Evolutionary conservation across 108 stramenopile genomes (phyloP).

Genomic region (Cyclotella cryptica): DNA sequence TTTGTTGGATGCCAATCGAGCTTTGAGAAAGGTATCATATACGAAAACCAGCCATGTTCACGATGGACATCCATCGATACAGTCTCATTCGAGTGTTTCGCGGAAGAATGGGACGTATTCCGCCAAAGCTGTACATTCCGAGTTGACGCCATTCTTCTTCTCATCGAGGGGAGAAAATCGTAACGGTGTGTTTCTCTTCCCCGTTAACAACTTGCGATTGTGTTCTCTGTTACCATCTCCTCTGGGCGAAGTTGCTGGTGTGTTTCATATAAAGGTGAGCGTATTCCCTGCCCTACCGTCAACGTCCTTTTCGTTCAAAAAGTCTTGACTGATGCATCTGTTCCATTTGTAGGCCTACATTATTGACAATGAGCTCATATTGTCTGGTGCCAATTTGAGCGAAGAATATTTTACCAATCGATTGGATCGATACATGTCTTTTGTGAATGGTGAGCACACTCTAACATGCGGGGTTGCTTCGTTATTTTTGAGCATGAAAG

Average conservation of each 20-base stretch:
- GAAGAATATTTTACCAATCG: conserved; percentile 89
- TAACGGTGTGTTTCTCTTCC: conserved; percentile 62
- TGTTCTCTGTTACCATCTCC: conserved; percentile 72
- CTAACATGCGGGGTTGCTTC: too few species aligned
- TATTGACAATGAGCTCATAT: conserved; percentile 76
- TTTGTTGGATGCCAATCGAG: conserved; percentile 79
- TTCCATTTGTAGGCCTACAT: conserved; percentile 58
- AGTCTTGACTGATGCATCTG: background rate
- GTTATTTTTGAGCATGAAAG: background rate
- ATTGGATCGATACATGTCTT: conserved; percentile 79
- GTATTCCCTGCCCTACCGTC: background rate
- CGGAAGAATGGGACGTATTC: conserved; percentile 23
- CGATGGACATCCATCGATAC: background rate
- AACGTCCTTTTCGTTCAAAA: background rate
- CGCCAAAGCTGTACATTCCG: conserved; percentile 31
- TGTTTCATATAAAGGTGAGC: conserved; percentile 82
- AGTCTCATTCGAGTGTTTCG: conserved; percentile 8
- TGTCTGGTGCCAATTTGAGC: conserved; percentile 86
- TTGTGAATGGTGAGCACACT: conserved; percentile 54
- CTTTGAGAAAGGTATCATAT: conserved; percentile 65
- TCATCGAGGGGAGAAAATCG: conserved; percentile 42
- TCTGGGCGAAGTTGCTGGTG: conserved; percentile 82
- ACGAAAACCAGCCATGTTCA: conserved; percentile 22
- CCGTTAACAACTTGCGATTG: conserved; percentile 57
- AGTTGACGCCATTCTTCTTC: conserved; percentile 56